These are phyloP conservation scores for Sporopachydermia quercuum DNA, from an alignment of 805 yeast genomes.

Conservation along the genomic window DNA sequence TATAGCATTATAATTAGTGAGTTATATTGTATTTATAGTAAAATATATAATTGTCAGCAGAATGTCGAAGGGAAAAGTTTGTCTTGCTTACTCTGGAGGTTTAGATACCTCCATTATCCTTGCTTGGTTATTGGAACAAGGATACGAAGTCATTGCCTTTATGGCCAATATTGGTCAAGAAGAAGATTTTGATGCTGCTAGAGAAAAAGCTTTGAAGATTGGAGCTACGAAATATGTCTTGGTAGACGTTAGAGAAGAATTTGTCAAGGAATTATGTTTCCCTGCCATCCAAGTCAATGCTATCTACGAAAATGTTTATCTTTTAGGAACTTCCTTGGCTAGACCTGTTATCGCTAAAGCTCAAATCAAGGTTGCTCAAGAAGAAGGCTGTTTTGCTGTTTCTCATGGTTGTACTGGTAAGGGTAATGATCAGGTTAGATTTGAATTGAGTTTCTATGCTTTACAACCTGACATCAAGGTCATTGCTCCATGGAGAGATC, in stretches of 20 bases:
- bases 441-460: slow-evolving; percentile 93
- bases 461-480: slow-evolving; percentile 93
- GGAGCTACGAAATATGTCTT: slow-evolving; percentile 95
- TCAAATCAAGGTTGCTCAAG: slow-evolving; percentile 91
- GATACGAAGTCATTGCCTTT: slow-evolving; percentile 96
- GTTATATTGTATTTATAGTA: too few relatives aligned
- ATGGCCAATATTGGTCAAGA: slow-evolving; percentile 99
- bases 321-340: slow-evolving; percentile 94
- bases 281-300: slow-evolving; percentile 98
- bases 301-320: slow-evolving; percentile 91
- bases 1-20: too few relatives aligned
- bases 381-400: slow-evolving; percentile 96
- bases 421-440: slow-evolving; percentile 98
- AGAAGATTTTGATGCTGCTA: slow-evolving; percentile 96
- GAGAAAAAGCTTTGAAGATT: slow-evolving; percentile 86
- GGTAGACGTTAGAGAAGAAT: slow-evolving; percentile 90
- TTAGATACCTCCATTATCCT: slow-evolving; percentile 93
- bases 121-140: slow-evolving; percentile 96
- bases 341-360: slow-evolving; percentile 99
- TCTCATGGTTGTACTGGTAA: slow-evolving; percentile 99
- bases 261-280: slow-evolving; percentile 80
- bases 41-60: slow-evolving; percentile 3
- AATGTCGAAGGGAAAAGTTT: slow-evolving; percentile 97
- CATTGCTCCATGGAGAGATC: slow-evolving; percentile 99
- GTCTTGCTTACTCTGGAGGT: slow-evolving; percentile 99